Evolutionary conservation across 768 basidiomycete genomes (phyloP), one percentile per base, ranked within the genome.

Genomic region (Russula sp.): DNA sequence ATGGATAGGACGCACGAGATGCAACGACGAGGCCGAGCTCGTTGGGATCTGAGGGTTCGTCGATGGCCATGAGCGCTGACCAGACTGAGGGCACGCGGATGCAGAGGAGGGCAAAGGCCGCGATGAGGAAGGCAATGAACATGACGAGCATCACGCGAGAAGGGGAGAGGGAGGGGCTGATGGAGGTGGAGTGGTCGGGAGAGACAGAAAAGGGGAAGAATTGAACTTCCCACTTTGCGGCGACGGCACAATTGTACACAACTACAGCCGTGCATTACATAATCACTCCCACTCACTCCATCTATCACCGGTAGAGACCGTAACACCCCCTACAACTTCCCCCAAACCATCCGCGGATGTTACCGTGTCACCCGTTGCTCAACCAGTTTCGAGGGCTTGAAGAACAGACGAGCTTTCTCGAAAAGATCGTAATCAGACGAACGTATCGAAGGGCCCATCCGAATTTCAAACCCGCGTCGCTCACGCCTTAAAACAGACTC

Each of bases 1-100:
- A 30, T 30, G 28, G 28, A 5, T 5, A 50, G 62, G 28, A 79
- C 87, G 67, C 75, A 91, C 89, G 87, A 40, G 81, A 82, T 56
- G 89, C 87, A 63, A 92, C 89, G 61, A 87, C 78, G 42, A 86
- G 73, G 59, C 86, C 85, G 59, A 83, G 76, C 73, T 89, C 87
- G 73, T 87, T 84, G 57, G 80, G 79, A 72, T 89, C 87, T 63
- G 86, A 79, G 52, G 80, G 76, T 66, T 90, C 88, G 75, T 87
- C 84, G 32, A 77, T 77, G 64, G 86, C 83, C 76, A 86, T 83
- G 67, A 90, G 79, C 30, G 86, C 82, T 62, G 79, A 76, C 84
- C 87, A 88, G 57, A 89, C 79, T 44, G 84, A 79, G 20, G 89
- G 88, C 72, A 89, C 83, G 70, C 89, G 84, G 63, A 87, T 76